Evolutionary conservation across 225 moss, liverwort and hornwort genomes (phyloP), one percentile per base, ranked within the genome.

Genomic region (Anthoceros angustus): DNA sequence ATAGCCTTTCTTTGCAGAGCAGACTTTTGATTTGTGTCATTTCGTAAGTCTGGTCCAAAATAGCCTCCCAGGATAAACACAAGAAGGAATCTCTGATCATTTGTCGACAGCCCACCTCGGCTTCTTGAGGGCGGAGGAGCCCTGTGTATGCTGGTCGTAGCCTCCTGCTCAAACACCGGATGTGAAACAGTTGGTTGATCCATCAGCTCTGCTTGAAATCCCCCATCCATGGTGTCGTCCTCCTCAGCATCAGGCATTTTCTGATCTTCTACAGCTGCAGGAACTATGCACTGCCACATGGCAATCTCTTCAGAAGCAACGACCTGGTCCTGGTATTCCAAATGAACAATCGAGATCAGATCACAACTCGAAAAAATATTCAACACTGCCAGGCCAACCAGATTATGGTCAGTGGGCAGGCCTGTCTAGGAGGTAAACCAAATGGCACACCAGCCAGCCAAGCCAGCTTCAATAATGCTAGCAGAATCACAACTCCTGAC

Each of bases 21-120:
- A 45, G 88, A 88, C 66, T 88, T 90, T 68, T 86, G 90, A 62
- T 87, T 90, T 46, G 87, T 72, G 63, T 95, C 94, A 63, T 88
- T 84, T 50, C 88, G 83, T 71, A 95, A 64, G 71, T 90, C 94
- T 12, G 94, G 94, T 61, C 94, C 94, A 69, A 95, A 95, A 64
- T 95, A 95, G 11, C 86, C 88, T 18, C 94, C 88, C 16, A 95
- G 90, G 66, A 95, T 88, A 68, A 95, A 95, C 25, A 90, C 90
- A 23, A 95, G 82, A 20, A 95, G 75, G 65, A 95, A 95, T 26
- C 94, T 86, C 71, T 90, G 94, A 41, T 95, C 94, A 40, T 85
- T 90, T 6, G 90, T 95, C 20, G 94, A 95, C 5, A 88, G 90
- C 42, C 94, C 94, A 61, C 90, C 93, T 50, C 93, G 79, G 7